A percentile compares a stretch with the other conserved stretches of the same genome.
Conservation (phyloP, 1,284 basidiomycete species). For the Ustilago curta region DNA sequence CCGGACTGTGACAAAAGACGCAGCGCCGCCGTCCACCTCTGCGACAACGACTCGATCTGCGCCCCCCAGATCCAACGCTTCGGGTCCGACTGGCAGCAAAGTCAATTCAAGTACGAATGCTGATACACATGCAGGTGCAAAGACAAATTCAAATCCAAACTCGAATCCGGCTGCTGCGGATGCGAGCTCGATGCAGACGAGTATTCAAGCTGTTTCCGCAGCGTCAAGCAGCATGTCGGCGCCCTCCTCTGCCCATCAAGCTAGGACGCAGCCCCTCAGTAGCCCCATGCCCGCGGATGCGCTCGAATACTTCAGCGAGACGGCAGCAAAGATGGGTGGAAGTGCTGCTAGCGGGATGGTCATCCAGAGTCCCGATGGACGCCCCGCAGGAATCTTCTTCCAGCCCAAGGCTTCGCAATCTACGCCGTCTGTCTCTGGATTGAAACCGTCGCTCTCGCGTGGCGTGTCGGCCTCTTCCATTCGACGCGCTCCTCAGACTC, state of each 20-base stretch:
- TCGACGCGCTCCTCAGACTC: constrained; percentile 14
- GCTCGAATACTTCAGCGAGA: constrained; percentile 87
- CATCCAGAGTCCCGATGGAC: constrained; percentile 90
- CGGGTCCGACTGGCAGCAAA: constrained; percentile 12
- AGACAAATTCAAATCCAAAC: not conserved
- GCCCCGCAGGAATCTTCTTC: constrained; percentile 93
- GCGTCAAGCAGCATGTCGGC: constrained; percentile 13
- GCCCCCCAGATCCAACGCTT: constrained; percentile 6
- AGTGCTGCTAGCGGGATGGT: constrained; percentile 86
- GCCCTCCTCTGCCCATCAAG: constrained; percentile 7
- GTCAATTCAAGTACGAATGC: no score
- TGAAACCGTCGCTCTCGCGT: constrained; percentile 33
- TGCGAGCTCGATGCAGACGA: constrained; percentile 19
- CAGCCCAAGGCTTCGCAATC: constrained; percentile 74
- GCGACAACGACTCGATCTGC: constrained; percentile 26
- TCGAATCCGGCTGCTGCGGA: constrained; percentile 7
- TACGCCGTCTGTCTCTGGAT: constrained; percentile 20
- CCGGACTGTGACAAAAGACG: constrained; percentile 14
- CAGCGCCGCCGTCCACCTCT: not conserved
- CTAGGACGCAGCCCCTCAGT: constrained; percentile 29
- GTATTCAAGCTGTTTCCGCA: constrained; percentile 11
- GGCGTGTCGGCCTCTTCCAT: constrained; percentile 32
- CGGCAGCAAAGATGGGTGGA: constrained; percentile 77
- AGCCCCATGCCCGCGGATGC: constrained; percentile 73
- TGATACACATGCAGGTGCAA: not conserved